These are phyloP conservation scores for Ustilago curta DNA, from an alignment of 1,284 basidiomycete genomes.

Conservation along the genomic window DNA sequence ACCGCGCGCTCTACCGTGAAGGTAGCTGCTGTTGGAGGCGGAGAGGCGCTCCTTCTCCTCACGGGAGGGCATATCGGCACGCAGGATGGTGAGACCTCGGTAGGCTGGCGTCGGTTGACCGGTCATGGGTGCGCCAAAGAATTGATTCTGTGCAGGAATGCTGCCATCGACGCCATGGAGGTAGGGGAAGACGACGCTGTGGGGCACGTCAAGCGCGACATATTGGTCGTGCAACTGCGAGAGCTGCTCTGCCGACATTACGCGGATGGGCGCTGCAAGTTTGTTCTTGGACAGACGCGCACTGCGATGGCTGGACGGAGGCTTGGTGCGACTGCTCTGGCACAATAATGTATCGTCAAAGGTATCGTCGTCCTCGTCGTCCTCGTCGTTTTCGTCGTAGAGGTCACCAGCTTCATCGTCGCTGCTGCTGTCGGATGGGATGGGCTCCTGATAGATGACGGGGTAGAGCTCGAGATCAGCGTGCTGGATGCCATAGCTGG, in stretches of 20 bases:
- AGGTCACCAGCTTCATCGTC: not conserved
- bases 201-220: constrained; percentile 58
- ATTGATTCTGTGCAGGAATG: constrained; percentile 59
- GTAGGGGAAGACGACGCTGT: constrained; percentile 64
- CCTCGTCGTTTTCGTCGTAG: constrained; percentile 13
- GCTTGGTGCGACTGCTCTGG: not conserved
- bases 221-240: constrained; percentile 55
- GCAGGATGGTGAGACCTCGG: constrained; percentile 65
- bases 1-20: constrained; percentile 27
- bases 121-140: constrained; percentile 56
- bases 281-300: constrained; percentile 13
- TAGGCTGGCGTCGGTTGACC: constrained; percentile 61
- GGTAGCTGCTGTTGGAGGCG: constrained; percentile 20
- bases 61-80: constrained; percentile 63
- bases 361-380: constrained; percentile 16
- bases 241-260: constrained; percentile 60
- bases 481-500: constrained; percentile 51
- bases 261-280: constrained; percentile 56
- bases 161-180: constrained; percentile 66
- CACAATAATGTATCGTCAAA: constrained; percentile 11
- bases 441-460: constrained; percentile 41
- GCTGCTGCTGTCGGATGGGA: constrained; percentile 19
- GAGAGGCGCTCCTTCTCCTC: constrained; percentile 42
- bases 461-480: constrained; percentile 54
- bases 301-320: not conserved